Evolutionary conservation across 106 monocot species (phyloP).

Genomic region (Dendrobium huoshanense): DNA sequence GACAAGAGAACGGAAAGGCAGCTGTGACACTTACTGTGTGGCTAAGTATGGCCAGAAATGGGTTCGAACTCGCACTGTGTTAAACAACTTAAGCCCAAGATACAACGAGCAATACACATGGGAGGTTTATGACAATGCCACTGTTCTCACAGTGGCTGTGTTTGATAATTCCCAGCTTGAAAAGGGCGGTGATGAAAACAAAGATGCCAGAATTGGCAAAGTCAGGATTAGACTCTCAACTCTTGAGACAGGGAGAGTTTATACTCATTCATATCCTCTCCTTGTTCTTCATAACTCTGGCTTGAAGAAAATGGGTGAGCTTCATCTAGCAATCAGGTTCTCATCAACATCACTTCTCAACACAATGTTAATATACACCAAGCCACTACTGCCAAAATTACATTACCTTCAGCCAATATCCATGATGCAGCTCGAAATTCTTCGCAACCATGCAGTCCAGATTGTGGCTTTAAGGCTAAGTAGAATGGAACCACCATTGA

Average conservation of each 20-base stretch:
- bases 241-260: conserved; percentile 51
- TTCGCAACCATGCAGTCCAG: conserved; percentile 47
- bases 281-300: conserved; percentile 54
- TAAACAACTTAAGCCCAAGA: conserved; percentile 42
- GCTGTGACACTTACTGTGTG: conserved; percentile 67
- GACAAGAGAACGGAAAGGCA: conserved; percentile 31
- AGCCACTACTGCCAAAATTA: conserved; percentile 61
- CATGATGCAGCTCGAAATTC: conserved; percentile 29
- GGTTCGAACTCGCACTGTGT: conserved; percentile 65
- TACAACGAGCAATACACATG: conserved; percentile 76
- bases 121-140: conserved; percentile 67
- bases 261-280: conserved; percentile 59
- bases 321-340: conserved; percentile 70
- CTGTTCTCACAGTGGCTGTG: conserved; percentile 49
- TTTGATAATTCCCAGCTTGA: conserved; percentile 53
- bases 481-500: conserved; percentile 64
- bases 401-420: conserved; percentile 51
- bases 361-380: conserved; percentile 32
- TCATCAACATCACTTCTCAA: conserved; percentile 32
- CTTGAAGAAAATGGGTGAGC: conserved; percentile 75
- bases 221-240: conserved; percentile 69
- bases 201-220: conserved; percentile 54
- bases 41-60: conserved; percentile 77
- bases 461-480: conserved; percentile 43
- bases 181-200: conserved; percentile 11